A percentile compares a stretch with the other conserved stretches of the same genome.
phyloP scores from a whole-genome alignment of 345 rosid genomes.

The Syzygium aromaticum region DNA sequence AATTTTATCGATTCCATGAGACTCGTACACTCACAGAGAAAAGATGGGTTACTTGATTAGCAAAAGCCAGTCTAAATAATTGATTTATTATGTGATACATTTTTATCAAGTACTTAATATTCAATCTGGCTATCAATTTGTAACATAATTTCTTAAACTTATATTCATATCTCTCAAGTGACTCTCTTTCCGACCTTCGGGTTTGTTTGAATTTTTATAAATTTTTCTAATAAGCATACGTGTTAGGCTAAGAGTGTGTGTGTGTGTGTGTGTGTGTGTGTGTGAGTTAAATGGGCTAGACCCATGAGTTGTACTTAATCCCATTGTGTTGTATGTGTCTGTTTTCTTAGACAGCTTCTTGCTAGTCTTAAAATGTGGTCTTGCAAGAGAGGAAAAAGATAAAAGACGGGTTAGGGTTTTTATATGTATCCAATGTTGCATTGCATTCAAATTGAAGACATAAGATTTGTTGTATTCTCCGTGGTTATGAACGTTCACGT shows the following conservation, averaged over 20 bases:
- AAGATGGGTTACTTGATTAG: neutral
- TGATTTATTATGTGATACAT: neutral
- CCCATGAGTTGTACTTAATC: neutral
- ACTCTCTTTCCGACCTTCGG: no score
- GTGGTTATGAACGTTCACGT: constrained; percentile 15
- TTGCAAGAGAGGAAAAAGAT: neutral
- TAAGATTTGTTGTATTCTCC: constrained; percentile 1
- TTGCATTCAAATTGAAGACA: neutral
- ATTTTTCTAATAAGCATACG: no score
- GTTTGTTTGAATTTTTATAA: no score
- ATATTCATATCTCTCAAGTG: neutral
- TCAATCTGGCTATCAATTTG: neutral
- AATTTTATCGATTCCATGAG: neutral
- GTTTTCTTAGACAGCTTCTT: neutral
- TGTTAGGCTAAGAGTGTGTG: neutral
- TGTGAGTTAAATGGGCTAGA: neutral
- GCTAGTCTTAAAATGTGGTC: neutral
- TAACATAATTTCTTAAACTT: no score
- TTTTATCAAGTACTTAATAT: neutral
- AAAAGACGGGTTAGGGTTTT: neutral
- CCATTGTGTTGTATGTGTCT: neutral
- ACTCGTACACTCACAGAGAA: neutral
- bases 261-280: neutral
- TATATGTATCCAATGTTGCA: neutral
- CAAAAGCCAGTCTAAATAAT: neutral